phyloP scores from a whole-genome alignment of 257 asterid species.

The Solanum pinnatisectum region DNA sequence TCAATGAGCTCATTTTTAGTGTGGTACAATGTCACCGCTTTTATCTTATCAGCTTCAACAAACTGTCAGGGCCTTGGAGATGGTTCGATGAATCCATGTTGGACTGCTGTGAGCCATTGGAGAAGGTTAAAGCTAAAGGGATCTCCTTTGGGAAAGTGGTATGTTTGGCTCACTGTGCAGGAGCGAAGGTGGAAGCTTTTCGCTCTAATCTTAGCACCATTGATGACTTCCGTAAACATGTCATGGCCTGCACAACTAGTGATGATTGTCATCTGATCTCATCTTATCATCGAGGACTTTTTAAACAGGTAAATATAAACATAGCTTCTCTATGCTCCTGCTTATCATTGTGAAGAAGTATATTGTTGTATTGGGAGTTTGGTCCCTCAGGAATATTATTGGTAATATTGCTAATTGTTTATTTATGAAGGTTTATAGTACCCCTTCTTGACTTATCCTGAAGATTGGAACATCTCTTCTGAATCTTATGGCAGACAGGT shows the following conservation, averaged over 20 bases:
- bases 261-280: conserved; percentile 87
- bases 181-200: conserved; percentile 89
- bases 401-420: background rate
- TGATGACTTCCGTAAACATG: conserved; percentile 81
- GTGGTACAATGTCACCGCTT: background rate
- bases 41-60: conserved; percentile 11
- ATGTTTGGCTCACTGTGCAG: conserved; percentile 97
- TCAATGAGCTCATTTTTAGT: background rate
- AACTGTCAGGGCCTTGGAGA: conserved; percentile 92
- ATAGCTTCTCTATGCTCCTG: background rate
- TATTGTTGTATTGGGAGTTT: background rate
- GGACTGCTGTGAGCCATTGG: conserved; percentile 98
- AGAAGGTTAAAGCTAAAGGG: conserved; percentile 84
- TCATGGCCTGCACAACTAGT: conserved; percentile 63
- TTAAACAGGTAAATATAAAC: conserved; percentile 47
- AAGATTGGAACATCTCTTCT: conserved; percentile 11
- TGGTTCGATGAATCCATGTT: conserved; percentile 99
- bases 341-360: background rate
- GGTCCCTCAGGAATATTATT: background rate
- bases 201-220: conserved; percentile 75
- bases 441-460: conserved; percentile 1
- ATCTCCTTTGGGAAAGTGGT: conserved; percentile 89
- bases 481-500: conserved; percentile 65
- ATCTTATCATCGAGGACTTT: conserved; percentile 76
- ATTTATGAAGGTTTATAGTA: background rate